phyloP scores from a whole-genome alignment of 495 filamentous ascomycete species.

The Cairneyella variabilis region DNA sequence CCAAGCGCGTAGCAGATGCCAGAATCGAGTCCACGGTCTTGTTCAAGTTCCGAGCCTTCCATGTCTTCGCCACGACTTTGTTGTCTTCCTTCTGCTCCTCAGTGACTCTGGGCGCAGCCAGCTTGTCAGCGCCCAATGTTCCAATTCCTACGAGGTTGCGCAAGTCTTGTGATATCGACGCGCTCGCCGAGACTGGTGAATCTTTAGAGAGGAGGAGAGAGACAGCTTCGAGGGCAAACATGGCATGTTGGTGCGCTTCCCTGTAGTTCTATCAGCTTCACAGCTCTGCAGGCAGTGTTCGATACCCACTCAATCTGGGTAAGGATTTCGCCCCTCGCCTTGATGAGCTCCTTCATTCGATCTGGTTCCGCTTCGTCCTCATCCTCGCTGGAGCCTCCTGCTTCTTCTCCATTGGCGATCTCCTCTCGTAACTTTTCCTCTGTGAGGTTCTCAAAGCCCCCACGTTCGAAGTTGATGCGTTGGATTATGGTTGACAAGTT shows the following conservation, averaged over 20 bases:
- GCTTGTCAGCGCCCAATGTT: constrained; percentile 67
- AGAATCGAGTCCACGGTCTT: constrained; percentile 69
- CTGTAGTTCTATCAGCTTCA: constrained; percentile 32
- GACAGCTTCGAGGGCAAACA: constrained; percentile 73
- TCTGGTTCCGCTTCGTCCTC: constrained; percentile 24
- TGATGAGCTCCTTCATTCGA: constrained; percentile 35
- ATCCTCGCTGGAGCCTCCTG: constrained; percentile 22
- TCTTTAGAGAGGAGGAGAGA: constrained; percentile 82
- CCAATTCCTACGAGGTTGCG: constrained; percentile 68
- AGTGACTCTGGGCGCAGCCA: constrained; percentile 53
- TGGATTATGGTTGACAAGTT: constrained; percentile 65
- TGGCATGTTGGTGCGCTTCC: constrained; percentile 61
- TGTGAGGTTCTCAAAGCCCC: constrained; percentile 67
- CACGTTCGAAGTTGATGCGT: constrained; percentile 70
- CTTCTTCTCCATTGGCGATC: constrained; percentile 48
- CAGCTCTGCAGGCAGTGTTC: background rate
- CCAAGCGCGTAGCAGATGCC: constrained; percentile 66
- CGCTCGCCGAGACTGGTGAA: constrained; percentile 58
- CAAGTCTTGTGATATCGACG: constrained; percentile 64
- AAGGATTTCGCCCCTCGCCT: constrained; percentile 50
- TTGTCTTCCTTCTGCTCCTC: constrained; percentile 52
- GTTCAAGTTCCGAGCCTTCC: constrained; percentile 72
- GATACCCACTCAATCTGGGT: constrained; percentile 43
- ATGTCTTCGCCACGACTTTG: constrained; percentile 63
- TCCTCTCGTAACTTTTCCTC: constrained; percentile 58